Conservation (phyloP, 805 yeast species). For the Danielia oregonensis region DNA sequence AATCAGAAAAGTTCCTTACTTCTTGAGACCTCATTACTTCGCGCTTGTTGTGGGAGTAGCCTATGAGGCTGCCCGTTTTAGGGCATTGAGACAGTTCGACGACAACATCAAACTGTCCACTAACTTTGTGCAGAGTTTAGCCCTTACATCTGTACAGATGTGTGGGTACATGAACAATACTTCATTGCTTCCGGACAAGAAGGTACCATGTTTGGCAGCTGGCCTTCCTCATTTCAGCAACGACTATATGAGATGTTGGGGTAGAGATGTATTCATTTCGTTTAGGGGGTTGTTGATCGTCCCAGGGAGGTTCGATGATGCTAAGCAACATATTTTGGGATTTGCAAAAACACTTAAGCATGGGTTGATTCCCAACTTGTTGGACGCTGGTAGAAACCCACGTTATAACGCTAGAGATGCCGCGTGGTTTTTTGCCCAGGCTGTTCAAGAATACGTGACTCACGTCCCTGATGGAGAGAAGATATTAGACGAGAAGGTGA, state of each 20-base stretch:
- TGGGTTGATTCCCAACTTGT: conserved; percentile 88
- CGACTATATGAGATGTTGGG: conserved; percentile 97
- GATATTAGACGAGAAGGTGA: conserved; percentile 67
- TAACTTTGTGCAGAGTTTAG: conserved; percentile 72
- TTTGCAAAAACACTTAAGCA: conserved; percentile 92
- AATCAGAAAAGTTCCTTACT: conserved; percentile 67
- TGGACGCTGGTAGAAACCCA: conserved; percentile 92
- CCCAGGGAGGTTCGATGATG: conserved; percentile 75
- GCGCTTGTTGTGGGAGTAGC: conserved; percentile 77
- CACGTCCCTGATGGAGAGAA: conserved; percentile 64
- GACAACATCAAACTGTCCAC: conserved; percentile 59
- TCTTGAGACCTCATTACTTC: conserved; percentile 82
- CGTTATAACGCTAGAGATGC: conserved; percentile 96
- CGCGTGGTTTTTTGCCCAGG: conserved; percentile 88
- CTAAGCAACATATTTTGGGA: conserved; percentile 74
- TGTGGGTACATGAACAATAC: conserved; percentile 69
- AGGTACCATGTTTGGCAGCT: conserved; percentile 82
- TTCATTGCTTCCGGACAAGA: conserved; percentile 62
- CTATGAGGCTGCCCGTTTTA: conserved; percentile 73
- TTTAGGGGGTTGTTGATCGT: conserved; percentile 76
- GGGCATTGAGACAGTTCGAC: conserved; percentile 54
- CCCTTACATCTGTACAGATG: conserved; percentile 85
- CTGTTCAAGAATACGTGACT: conserved; percentile 76
- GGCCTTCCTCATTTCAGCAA: conserved; percentile 92
- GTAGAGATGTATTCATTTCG: conserved; percentile 90